These are phyloP conservation scores for Hanseniaspora gamundiae DNA, from an alignment of 1,139 yeast species.

Conservation along the genomic window DNA sequence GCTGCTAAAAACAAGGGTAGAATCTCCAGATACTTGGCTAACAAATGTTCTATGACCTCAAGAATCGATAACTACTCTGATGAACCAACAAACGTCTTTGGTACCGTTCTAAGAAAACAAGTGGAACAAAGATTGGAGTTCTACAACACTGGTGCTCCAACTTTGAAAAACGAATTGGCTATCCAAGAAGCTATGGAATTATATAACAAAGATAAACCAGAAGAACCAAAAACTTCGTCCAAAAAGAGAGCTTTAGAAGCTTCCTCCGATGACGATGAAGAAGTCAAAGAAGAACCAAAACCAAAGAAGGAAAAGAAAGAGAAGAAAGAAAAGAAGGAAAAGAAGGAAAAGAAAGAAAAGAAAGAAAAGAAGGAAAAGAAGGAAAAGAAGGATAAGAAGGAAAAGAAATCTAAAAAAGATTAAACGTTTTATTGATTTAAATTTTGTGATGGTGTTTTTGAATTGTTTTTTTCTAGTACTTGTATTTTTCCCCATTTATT, in stretches of 20 bases:
- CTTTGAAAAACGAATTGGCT: conserved; percentile 93
- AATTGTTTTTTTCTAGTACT: not conserved
- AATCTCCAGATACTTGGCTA: conserved; percentile 95
- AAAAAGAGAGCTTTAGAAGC: conserved; percentile 35
- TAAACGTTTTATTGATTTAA: not conserved
- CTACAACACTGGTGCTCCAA: conserved; percentile 92
- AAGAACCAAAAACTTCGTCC: conserved; percentile 30
- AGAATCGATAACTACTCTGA: conserved; percentile 94
- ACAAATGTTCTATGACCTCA: conserved; percentile 97
- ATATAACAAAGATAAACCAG: conserved; percentile 43
- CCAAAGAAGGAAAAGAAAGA: conserved; percentile 31
- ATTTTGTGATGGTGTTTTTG: not conserved
- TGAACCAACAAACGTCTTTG: conserved; percentile 77
- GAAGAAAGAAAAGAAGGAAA: conserved; percentile 31
- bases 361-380: conserved; percentile 42
- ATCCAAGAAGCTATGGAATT: conserved; percentile 80
- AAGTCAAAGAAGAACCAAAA: conserved; percentile 27
- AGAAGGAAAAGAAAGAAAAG: conserved; percentile 44
- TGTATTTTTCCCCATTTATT: no score
- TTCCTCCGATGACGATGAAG: conserved; percentile 22
- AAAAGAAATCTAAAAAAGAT: conserved; percentile 39
- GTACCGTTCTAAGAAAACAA: conserved; percentile 83
- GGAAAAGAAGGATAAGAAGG: conserved; percentile 41
- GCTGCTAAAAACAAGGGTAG: conserved; percentile 96
- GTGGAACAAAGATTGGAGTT: conserved; percentile 95